Evolutionary conservation across 1,139 yeast genomes (phyloP), one percentile per base, ranked within the genome.

Genomic region (Zygosaccharomyces pseudobailii): DNA sequence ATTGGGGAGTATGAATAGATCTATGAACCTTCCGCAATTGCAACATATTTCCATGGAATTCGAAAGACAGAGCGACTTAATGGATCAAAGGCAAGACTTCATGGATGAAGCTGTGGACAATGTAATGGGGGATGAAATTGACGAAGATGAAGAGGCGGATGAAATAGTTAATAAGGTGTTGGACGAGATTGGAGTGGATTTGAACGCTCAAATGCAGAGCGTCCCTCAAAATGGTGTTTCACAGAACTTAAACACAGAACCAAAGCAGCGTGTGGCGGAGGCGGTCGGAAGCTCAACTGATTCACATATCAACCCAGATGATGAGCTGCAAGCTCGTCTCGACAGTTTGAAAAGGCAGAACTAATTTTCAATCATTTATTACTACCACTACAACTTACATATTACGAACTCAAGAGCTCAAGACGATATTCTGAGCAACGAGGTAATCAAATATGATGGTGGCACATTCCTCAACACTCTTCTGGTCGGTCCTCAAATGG

Each of bases 61-160:
- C 68, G 96, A 94, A 59, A 82, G 80, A 61, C 96, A 92, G 65
- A 88, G 87, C 67, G 98, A 92, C 64, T 72, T 94, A 63, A 92
- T 92, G 97, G 97, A 92, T 67, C 98, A 92, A 70, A 84, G 96
- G 61, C 97, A 92, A 66, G 99, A 94, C 63, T 88, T 92, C 79
- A 94, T 92, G 87, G 98, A 92, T 65, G 98, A 92, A 63, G 95
- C 96, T 10, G 84, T 94, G 58, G 98, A 92, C 64, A 97, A 90
- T 65, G 84, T 92, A 24, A 87, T 90, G 89, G 95, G 85, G 46
- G 87, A 83, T 63, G 89, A 81, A 55, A 82, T 86, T 51, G 61
- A 60, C 39, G 89, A 83, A 43, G 89, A 84, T 55, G 96, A 87
- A 57, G 97, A 92, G 64, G 86, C 87, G 10, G 97, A 92, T 62